phyloP scores from a whole-genome alignment of 2,329 filamentous ascomycete species.

The Aphanocladium album region DNA sequence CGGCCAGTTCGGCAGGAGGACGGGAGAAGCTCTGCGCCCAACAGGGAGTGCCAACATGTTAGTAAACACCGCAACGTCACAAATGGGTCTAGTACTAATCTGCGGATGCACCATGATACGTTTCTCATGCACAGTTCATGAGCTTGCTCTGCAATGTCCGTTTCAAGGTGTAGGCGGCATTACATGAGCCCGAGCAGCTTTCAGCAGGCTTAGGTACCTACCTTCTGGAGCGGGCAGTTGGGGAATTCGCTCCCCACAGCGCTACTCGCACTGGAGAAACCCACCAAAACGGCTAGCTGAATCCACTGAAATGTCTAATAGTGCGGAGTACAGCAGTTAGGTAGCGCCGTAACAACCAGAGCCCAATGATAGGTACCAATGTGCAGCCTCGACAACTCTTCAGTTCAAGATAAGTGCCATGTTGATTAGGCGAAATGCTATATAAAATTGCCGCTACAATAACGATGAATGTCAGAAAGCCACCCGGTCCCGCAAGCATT shows the following conservation, averaged over 20 bases:
- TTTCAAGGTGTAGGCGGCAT: background rate
- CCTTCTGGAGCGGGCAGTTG: background rate
- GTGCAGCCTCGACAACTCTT: background rate
- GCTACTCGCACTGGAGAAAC: background rate
- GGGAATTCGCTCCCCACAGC: background rate
- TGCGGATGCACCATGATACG: background rate
- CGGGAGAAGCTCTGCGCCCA: background rate
- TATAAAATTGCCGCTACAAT: background rate
- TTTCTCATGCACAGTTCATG: background rate
- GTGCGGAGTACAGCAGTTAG: background rate
- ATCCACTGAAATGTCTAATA: background rate
- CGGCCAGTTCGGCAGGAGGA: background rate
- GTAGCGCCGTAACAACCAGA: background rate
- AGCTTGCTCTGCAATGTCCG: background rate
- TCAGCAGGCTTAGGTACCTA: background rate
- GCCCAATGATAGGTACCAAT: too few species aligned
- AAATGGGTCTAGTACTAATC: background rate
- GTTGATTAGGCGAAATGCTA: background rate
- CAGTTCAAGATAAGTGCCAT: background rate
- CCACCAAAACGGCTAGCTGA: background rate
- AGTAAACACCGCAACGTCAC: background rate
- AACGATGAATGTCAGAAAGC: background rate
- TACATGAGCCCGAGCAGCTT: constrained; percentile 8
- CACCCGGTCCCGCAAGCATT: background rate
- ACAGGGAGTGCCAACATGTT: background rate